These are phyloP conservation scores for Rhodotorula babjevae DNA, from an alignment of 768 basidiomycete genomes.

Conservation along the genomic window DNA sequence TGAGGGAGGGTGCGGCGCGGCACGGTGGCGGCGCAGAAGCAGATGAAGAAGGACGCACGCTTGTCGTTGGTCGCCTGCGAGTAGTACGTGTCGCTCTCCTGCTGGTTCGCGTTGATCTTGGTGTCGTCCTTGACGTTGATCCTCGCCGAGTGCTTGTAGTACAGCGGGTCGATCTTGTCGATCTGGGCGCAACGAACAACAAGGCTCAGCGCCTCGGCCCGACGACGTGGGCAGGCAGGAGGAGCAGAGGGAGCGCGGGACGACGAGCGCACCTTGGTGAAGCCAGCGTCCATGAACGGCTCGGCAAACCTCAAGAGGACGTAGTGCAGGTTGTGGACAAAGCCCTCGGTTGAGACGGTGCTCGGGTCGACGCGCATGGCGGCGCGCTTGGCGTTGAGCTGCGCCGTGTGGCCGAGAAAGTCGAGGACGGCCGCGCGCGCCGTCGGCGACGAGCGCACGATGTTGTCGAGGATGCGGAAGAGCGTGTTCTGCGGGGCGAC, in stretches of 20 bases:
- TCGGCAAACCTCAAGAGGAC: constrained; percentile 79
- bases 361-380: constrained; percentile 90
- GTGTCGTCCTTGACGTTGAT: constrained; percentile 83
- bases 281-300: constrained; percentile 89
- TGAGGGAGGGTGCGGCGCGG: too few relatives aligned
- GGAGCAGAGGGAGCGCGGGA: too few relatives aligned
- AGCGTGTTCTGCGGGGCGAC: constrained; percentile 56
- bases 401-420: constrained; percentile 70
- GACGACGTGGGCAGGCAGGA: not conserved
- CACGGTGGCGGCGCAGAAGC: too few relatives aligned
- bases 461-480: constrained; percentile 78
- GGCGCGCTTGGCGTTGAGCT: constrained; percentile 73
- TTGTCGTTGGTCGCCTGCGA: not conserved
- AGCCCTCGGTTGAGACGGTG: constrained; percentile 83
- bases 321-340: constrained; percentile 84
- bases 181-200: constrained; percentile 55
- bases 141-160: constrained; percentile 60
- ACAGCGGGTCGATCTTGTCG: constrained; percentile 80
- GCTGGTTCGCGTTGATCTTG: constrained; percentile 82
- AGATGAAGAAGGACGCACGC: too few relatives aligned
- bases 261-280: constrained; percentile 62
- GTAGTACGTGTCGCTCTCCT: constrained; percentile 73
- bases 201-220: too few relatives aligned
- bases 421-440: constrained; percentile 74
- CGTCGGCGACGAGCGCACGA: constrained; percentile 76